phyloP scores from a whole-genome alignment of 345 rosid species.

The Turnera subulata region DNA sequence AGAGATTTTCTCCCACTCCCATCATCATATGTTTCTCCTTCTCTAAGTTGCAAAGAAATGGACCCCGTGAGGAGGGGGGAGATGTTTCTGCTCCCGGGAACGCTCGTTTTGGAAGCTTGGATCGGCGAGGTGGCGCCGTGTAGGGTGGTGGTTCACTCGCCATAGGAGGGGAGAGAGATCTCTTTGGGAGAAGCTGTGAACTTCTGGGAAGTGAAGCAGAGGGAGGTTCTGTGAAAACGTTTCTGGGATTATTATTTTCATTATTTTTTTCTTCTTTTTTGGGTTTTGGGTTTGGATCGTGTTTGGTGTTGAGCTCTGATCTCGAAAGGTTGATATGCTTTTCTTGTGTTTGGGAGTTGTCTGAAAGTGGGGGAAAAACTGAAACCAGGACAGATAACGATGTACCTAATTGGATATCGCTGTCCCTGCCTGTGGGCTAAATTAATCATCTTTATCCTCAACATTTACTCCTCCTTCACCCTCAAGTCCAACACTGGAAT shows the following conservation, averaged over 20 bases:
- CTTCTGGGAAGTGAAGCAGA: constrained; percentile 6
- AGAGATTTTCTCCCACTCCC: not conserved
- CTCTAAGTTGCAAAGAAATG: not conserved
- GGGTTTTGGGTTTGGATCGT: constrained; percentile 38
- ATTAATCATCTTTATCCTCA: constrained; percentile 26
- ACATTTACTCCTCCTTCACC: constrained; percentile 19
- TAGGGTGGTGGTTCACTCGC: constrained; percentile 12
- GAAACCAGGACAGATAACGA: constrained; percentile 28
- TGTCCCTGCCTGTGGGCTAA: constrained; percentile 39
- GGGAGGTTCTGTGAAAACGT: constrained; percentile 3
- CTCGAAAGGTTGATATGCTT: constrained; percentile 44
- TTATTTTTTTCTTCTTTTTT: not conserved
- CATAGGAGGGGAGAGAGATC: constrained; percentile 7
- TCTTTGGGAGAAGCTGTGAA: constrained; percentile 10
- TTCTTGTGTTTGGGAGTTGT: constrained; percentile 60
- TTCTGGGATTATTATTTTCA: not conserved
- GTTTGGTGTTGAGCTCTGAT: constrained; percentile 56
- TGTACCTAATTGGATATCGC: constrained; percentile 32
- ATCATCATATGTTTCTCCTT: not conserved
- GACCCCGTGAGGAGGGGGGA: not conserved
- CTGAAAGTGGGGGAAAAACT: constrained; percentile 32
- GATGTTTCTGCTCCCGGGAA: constrained; percentile 34
- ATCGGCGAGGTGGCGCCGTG: constrained; percentile 14
- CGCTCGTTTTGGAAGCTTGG: constrained; percentile 22
- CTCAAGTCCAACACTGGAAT: not conserved